Evolutionary conservation across 495 filamentous ascomycete genomes (phyloP), one percentile per base, ranked within the genome.

Genomic region (Aspergillus ellipticus): DNA sequence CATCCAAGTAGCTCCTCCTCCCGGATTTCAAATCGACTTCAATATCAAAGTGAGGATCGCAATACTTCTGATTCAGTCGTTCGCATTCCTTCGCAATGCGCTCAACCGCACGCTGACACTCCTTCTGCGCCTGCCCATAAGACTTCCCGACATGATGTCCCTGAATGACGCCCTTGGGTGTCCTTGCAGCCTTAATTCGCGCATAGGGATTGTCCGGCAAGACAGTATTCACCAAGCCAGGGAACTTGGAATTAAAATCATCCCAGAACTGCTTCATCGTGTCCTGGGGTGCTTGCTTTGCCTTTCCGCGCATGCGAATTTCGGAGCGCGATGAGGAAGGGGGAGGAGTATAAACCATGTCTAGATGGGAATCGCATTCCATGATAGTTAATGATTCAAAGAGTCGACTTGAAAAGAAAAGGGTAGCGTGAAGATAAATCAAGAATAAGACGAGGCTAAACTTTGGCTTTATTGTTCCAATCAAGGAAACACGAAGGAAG

Each of bases 1-100:
- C 78, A 74, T 88, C 81, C 39, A 91, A 74, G 62, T 79, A 88
- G 69, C 88, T 74, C 54, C 79, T 75, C 17, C 61, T 66, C 13
- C 73, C 74, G 26, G 74, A 75, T 74, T 90, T 89, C 51, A 92
- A 74, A 64, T 95, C 92, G 51, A 81, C 76, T 61, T 92, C 89
- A 48, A 97, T 85, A 66, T 96, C 89, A 65, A 96, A 96, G 69
- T 93, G 85, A 22, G 86, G 82, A 70, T 97, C 92, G 4, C 87
- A 82, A 64, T 96, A 97, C 68, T 93, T 96, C 66, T 90, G 86
- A 68, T 97, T 96, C 55, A 94, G 76, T 8, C 89, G 80, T 21
- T 84, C 76, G 68, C 92, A 96, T 70, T 96, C 91, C 58, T 79
- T 84, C 8, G 87, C 82, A 63, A 96, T 96, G 62, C 89, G 87